Conservation (phyloP, 345 rosid genomes). For the Dipteronia sinensis region DNA sequence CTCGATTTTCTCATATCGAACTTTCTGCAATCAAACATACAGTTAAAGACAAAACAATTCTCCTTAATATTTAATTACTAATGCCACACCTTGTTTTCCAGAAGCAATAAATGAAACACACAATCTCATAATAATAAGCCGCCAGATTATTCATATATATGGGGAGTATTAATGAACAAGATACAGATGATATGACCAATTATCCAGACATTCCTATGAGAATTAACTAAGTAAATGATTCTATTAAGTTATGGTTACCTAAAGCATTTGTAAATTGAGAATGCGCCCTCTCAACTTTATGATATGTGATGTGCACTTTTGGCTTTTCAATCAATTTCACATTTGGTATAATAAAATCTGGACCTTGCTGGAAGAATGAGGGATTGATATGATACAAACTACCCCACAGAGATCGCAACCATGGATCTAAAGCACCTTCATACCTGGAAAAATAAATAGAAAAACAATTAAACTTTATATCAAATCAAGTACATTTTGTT, state of each 20-base stretch:
- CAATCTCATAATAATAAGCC: too few relatives aligned
- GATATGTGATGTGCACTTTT: conserved; percentile 58
- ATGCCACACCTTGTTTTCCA: too few relatives aligned
- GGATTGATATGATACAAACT: conserved; percentile 55
- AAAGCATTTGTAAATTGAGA: conserved; percentile 33
- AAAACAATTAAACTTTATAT: conserved; percentile 3
- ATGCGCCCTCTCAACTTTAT: conserved; percentile 31
- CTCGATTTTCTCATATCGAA: not conserved
- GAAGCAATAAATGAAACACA: too few relatives aligned
- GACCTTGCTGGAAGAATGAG: conserved; percentile 70
- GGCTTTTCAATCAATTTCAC: conserved; percentile 56
- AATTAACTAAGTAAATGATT: not conserved
- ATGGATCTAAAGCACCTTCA: conserved; percentile 94
- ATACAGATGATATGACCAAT: not conserved
- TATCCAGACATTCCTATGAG: not conserved
- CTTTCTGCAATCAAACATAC: not conserved
- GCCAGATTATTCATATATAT: not conserved
- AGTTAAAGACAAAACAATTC: not conserved
- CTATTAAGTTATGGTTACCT: conserved; percentile 40
- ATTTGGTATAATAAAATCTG: conserved; percentile 48
- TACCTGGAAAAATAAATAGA: conserved; percentile 45
- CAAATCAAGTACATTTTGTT: not conserved
- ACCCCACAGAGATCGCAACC: conserved; percentile 89
- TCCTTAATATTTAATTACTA: not conserved
- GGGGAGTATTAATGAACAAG: not conserved